phyloP scores from a whole-genome alignment of 2,329 filamentous ascomycete species.

The Fusarium sp. region DNA sequence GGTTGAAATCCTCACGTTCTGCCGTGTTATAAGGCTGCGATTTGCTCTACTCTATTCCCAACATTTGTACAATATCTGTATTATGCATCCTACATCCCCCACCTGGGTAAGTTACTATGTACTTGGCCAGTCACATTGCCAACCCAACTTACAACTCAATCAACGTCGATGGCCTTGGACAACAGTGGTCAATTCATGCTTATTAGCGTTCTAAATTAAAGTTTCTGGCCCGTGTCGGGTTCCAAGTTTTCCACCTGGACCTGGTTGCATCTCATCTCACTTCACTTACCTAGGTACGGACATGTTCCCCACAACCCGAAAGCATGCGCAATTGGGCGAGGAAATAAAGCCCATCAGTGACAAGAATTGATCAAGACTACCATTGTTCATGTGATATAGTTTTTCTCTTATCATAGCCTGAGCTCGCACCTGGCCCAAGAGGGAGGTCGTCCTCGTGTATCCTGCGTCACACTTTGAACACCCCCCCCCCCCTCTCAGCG shows the following conservation, averaged over 20 bases:
- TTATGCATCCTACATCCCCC: not conserved
- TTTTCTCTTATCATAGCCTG: not conserved
- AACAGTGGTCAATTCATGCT: not conserved
- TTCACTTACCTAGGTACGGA: not conserved
- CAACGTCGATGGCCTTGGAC: not conserved
- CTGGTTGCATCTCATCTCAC: not conserved
- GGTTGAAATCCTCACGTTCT: not conserved
- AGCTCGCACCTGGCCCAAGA: not conserved
- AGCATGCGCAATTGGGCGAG: not conserved
- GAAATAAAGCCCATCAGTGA: not conserved
- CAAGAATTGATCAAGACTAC: not conserved
- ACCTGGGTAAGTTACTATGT: not conserved
- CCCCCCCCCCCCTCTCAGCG: not conserved
- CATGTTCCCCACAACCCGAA: constrained; percentile 1
- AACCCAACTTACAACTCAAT: not conserved
- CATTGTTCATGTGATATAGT: too few species aligned
- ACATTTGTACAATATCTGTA: constrained; percentile 15
- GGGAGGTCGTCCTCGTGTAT: constrained; percentile 32
- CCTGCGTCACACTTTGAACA: not conserved
- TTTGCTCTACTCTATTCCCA: not conserved
- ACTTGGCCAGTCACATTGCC: not conserved
- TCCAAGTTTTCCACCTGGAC: not conserved
- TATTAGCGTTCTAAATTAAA: not conserved
- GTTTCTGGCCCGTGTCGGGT: not conserved
- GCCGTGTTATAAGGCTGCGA: not conserved